A percentile compares a stretch with the other conserved stretches of the same genome.
phyloP scores from a whole-genome alignment of 2,329 filamentous ascomycete genomes.

The Cercospora brassicicola region DNA sequence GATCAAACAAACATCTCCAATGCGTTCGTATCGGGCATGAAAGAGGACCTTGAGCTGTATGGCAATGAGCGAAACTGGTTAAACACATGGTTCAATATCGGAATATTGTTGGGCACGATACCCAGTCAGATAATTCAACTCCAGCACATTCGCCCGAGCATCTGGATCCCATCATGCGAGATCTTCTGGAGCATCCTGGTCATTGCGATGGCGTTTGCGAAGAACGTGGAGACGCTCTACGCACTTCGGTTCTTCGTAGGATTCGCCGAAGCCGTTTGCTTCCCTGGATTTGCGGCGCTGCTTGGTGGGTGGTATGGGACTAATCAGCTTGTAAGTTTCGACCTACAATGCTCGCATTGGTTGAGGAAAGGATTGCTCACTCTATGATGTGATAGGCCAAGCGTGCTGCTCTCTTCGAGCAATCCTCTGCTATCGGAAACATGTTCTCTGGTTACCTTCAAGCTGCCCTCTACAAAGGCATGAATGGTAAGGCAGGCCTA shows the following conservation, averaged over 20 bases:
- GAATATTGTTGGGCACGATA: constrained; percentile 18
- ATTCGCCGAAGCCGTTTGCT: no score
- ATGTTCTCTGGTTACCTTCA: constrained; percentile 58
- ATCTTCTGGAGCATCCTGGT: constrained; percentile 48
- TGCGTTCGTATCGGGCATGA: constrained; percentile 47
- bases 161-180: constrained; percentile 53
- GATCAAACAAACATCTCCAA: constrained; percentile 32
- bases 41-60: constrained; percentile 36
- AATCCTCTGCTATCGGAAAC: constrained; percentile 46
- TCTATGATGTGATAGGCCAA: constrained; percentile 38
- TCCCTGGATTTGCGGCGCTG: constrained; percentile 13
- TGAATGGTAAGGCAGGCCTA: constrained; percentile 41
- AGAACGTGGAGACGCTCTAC: constrained; percentile 17
- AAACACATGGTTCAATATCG: constrained; percentile 23
- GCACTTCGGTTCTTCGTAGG: constrained; percentile 16
- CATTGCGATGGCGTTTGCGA: constrained; percentile 12
- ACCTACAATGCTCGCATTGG: no score
- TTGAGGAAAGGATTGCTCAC: no score
- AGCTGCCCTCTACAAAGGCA: constrained; percentile 51
- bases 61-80: constrained; percentile 17
- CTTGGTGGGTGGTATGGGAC: constrained; percentile 18
- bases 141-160: constrained; percentile 49
- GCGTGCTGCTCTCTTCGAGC: constrained; percentile 54
- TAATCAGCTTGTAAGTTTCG: constrained; percentile 8
- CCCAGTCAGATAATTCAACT: constrained; percentile 43